These are phyloP conservation scores for Lachancea cidri DNA, from an alignment of 805 yeast genomes.

Conservation along the genomic window DNA sequence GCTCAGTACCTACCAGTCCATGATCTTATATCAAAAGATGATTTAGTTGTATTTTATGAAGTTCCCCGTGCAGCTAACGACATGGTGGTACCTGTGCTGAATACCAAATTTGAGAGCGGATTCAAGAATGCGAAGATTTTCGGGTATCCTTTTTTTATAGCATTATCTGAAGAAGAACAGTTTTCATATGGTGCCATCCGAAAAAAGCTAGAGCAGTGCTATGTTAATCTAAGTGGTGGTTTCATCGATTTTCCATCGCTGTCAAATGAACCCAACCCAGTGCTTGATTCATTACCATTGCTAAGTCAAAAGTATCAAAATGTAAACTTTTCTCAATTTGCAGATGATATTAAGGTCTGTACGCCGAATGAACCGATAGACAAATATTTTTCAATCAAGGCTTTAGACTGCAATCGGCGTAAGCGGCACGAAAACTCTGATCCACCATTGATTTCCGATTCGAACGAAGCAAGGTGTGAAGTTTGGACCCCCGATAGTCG, in stretches of 20 bases:
- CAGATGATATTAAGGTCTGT: slow-evolving; percentile 16
- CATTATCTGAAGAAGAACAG: slow-evolving; percentile 47
- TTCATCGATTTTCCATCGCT: slow-evolving; percentile 30
- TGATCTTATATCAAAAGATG: slow-evolving; percentile 59
- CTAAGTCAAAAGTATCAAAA: slow-evolving; percentile 21
- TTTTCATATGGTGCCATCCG: slow-evolving; percentile 54
- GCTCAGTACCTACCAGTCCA: slow-evolving; percentile 54
- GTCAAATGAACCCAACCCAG: slow-evolving; percentile 18
- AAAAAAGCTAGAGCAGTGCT: slow-evolving; percentile 47
- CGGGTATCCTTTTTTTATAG: slow-evolving; percentile 74
- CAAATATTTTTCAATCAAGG: slow-evolving; percentile 21
- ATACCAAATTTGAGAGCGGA: slow-evolving; percentile 37
- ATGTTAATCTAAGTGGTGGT: slow-evolving; percentile 44
- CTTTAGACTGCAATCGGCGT: not conserved
- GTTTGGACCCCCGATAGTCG: slow-evolving; percentile 26
- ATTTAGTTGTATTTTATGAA: slow-evolving; percentile 64
- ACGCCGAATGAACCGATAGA: slow-evolving; percentile 10
- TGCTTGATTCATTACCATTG: slow-evolving; percentile 35
- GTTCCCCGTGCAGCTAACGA: slow-evolving; percentile 39
- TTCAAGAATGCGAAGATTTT: slow-evolving; percentile 45
- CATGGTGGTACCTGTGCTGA: slow-evolving; percentile 57
- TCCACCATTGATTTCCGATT: not conserved
- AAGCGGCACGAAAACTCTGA: too few relatives aligned
- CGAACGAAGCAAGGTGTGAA: not conserved
- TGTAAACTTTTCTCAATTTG: slow-evolving; percentile 19